These are phyloP conservation scores for Asterella californica DNA, from an alignment of 225 moss, liverwort and hornwort genomes.

Conservation along the genomic window DNA sequence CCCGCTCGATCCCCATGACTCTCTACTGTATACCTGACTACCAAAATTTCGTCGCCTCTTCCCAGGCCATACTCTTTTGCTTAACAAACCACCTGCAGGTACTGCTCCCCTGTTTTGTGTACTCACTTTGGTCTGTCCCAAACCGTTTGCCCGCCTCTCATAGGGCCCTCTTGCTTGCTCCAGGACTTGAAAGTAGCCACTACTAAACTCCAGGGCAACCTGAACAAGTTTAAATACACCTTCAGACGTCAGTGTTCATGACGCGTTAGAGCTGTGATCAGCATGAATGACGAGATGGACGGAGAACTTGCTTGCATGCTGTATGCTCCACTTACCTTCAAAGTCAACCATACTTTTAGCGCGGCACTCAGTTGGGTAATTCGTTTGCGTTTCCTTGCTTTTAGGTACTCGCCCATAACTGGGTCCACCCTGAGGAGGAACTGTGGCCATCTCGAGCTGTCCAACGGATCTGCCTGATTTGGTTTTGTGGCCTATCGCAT, in stretches of 20 bases:
- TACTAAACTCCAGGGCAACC: slow-evolving; percentile 41
- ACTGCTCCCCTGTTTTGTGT: neutral
- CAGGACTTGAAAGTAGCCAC: slow-evolving; percentile 46
- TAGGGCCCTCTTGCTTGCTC: slow-evolving; percentile 32
- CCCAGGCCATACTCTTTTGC: slow-evolving; percentile 34
- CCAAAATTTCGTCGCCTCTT: slow-evolving; percentile 46
- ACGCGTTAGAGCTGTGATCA: neutral
- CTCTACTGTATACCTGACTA: slow-evolving; percentile 26
- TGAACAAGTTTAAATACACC: neutral
- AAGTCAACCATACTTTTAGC: slow-evolving; percentile 52
- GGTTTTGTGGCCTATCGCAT: slow-evolving; percentile 47
- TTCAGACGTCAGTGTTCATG: neutral
- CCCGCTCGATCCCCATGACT: neutral
- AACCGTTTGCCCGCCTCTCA: slow-evolving; percentile 37
- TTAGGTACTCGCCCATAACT: slow-evolving; percentile 52
- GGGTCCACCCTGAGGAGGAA: slow-evolving; percentile 48
- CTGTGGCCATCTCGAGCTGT: slow-evolving; percentile 78
- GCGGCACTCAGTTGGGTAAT: slow-evolving; percentile 50
- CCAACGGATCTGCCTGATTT: slow-evolving; percentile 31
- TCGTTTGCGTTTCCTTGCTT: slow-evolving; percentile 47
- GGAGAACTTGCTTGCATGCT: neutral
- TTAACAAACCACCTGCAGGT: slow-evolving; percentile 21
- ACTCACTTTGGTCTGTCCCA: slow-evolving; percentile 12
- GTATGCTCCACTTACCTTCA: slow-evolving; percentile 31
- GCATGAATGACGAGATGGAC: neutral